Evolutionary conservation across 345 rosid species (phyloP), one percentile per base, ranked within the genome.

Genomic region (Triadica sebifera): DNA sequence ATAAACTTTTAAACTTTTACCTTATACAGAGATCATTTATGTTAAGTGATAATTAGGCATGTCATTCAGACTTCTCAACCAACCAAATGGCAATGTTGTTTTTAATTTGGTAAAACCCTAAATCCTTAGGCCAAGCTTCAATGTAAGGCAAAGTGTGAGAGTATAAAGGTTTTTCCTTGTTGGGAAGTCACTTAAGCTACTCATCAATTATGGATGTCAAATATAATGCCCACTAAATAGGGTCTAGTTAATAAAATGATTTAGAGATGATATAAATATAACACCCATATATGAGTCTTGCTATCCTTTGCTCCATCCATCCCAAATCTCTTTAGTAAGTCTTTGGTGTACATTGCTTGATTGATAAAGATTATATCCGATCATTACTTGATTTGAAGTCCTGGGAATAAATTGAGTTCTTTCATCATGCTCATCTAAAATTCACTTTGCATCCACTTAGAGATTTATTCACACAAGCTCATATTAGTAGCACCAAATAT

Each of bases 131-230:
- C 98, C 97, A 94, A 20, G 93, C 90, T 72, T 94, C 97, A 72
- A 92, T 91, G 71, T 97, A 91, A 37, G 97, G 97, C 83, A 94
- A 82, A 82, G 97, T 94, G 65, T 94, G 95, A 22, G 98, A 90
- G 76, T 91, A 94, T 63, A 94, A 71, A 50, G 98, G 95, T 87
- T 85, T 92, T 73, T 77, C 84, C 88, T 89, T 91, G 25, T 92
- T 97, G 46, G 94, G 94, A 57, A 89, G 91, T 75, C 78, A 86
- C 80, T 84, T 83, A 17, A 93, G 88, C 99, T 96, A 91, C 70
- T 92, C 96, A 71, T 91, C 97, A 20, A 86, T 92, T 12, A 82
- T 60, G 0, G 87, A 73, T 10, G 91, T 79, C 4, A 77, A 67
- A n/a, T n/a, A n/a, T n/a, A n/a, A n/a, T n/a, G n/a, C n/a, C n/a